Percentiles rank a stretch among this genome's conserved stretches.
These are phyloP conservation scores for Hemisphaericaspora subhashii DNA, from an alignment of 1,139 yeast species.

Conservation along the genomic window DNA sequence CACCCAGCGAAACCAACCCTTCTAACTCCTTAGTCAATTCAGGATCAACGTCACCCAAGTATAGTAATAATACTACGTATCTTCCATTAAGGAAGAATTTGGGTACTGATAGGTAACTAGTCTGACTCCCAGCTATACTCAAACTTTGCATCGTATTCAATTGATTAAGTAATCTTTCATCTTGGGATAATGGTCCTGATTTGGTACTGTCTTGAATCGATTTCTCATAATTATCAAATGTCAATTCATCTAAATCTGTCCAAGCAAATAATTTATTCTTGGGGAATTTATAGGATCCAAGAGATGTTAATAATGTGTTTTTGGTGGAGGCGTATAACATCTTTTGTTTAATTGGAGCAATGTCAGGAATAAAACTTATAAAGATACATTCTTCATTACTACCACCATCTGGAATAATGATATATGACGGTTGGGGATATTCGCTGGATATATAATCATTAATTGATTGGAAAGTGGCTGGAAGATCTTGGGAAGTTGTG, in stretches of 20 bases:
- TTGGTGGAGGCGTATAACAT: conserved; percentile 95
- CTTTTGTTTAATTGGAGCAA: conserved; percentile 76
- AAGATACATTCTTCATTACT: conserved; percentile 52
- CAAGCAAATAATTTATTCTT: conserved; percentile 53
- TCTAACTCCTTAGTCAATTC: conserved; percentile 25
- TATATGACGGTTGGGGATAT: conserved; percentile 59
- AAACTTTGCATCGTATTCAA: conserved; percentile 42
- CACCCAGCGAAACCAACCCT: conserved; percentile 15
- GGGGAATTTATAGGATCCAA: conserved; percentile 66
- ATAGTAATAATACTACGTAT: too few species aligned
- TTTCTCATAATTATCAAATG: conserved; percentile 46
- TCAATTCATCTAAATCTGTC: conserved; percentile 61
- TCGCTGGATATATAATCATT: conserved; percentile 27
- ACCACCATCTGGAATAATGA: conserved; percentile 44
- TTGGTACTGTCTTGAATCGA: conserved; percentile 29
- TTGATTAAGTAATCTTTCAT: conserved; percentile 54
- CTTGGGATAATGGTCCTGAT: conserved; percentile 57
- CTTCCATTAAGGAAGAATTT: too few species aligned
- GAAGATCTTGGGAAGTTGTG: conserved; percentile 19
- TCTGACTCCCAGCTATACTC: conserved; percentile 23
- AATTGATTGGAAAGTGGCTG: conserved; percentile 37
- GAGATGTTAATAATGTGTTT: conserved; percentile 66
- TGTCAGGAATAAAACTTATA: conserved; percentile 84
- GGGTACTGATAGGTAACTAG: too few species aligned
- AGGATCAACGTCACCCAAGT: conserved; percentile 30